Evolutionary conservation across 2,329 filamentous ascomycete species (phyloP).

Genomic region (Pyricularia sp.): DNA sequence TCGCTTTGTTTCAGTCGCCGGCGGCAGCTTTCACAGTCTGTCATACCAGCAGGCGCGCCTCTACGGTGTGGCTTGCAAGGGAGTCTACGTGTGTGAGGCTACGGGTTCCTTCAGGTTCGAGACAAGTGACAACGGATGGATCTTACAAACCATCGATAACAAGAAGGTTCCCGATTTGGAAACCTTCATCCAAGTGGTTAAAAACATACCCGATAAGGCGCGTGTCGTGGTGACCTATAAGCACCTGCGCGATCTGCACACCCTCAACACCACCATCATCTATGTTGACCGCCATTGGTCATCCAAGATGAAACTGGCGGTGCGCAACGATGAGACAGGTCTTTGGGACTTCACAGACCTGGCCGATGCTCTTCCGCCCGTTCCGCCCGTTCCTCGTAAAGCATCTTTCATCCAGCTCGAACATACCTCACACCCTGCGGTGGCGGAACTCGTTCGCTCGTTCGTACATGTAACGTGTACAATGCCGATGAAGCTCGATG

Average conservation of each 20-base stretch:
- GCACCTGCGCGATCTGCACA: constrained; percentile 88
- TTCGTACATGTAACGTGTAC: constrained; percentile 88
- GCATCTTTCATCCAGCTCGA: constrained; percentile 88
- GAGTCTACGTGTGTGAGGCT: constrained; percentile 90
- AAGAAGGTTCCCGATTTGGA: constrained; percentile 79
- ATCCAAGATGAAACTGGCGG: constrained; percentile 82
- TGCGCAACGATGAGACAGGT: constrained; percentile 79
- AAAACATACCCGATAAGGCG: constrained; percentile 65
- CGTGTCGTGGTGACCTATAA: constrained; percentile 92
- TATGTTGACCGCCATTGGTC: constrained; percentile 94
- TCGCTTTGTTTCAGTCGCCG: constrained; percentile 86
- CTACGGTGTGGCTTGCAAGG: constrained; percentile 83
- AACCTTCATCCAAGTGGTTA: constrained; percentile 84
- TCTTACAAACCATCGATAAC: constrained; percentile 85
- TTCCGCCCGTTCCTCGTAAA: constrained; percentile 57
- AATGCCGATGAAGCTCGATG: constrained; percentile 92
- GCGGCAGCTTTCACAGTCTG: constrained; percentile 86
- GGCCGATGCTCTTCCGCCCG: constrained; percentile 64
- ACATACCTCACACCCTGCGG: constrained; percentile 74
- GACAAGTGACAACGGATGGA: constrained; percentile 80
- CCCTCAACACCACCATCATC: constrained; percentile 82
- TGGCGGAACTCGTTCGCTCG: constrained; percentile 86
- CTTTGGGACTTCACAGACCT: constrained; percentile 91
- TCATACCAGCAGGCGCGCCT: constrained; percentile 97
- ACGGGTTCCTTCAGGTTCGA: constrained; percentile 93